These are phyloP conservation scores for Penicillium robsamsonii DNA, from an alignment of 495 filamentous ascomycete species.

Conservation along the genomic window DNA sequence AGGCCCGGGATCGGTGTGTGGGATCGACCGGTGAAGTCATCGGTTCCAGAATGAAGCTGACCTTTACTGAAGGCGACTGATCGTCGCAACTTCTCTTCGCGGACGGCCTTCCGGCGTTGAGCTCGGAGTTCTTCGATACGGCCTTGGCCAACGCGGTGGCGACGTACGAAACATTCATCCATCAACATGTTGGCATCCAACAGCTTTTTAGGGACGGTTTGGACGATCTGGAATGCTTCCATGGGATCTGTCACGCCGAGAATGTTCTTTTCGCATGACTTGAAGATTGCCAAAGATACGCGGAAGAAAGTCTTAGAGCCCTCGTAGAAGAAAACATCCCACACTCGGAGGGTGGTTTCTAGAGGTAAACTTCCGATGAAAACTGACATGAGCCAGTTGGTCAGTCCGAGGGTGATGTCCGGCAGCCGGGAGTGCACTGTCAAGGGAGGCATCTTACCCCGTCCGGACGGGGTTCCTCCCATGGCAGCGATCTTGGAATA, in stretches of 20 bases:
- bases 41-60: slow-evolving; percentile 37
- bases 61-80: slow-evolving; percentile 43
- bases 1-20: slow-evolving; percentile 35
- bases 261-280: slow-evolving; percentile 81
- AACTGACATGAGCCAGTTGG: slow-evolving; percentile 98
- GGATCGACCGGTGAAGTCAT: slow-evolving; percentile 35
- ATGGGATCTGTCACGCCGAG: slow-evolving; percentile 78
- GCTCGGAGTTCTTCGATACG: slow-evolving; percentile 47
- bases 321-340: slow-evolving; percentile 96
- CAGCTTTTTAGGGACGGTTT: slow-evolving; percentile 78
- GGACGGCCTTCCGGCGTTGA: slow-evolving; percentile 40
- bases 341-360: slow-evolving; percentile 86
- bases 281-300: slow-evolving; percentile 88
- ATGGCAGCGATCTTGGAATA: slow-evolving; percentile 87
- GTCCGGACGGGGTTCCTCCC: slow-evolving; percentile 52
- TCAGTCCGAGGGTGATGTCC: slow-evolving; percentile 87
- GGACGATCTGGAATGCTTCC: slow-evolving; percentile 95
- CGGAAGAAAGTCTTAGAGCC: slow-evolving; percentile 94
- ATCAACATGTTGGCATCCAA: slow-evolving; percentile 78
- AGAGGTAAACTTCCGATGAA: slow-evolving; percentile 92
- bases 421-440: slow-evolving; percentile 65
- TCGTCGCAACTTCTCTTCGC: slow-evolving; percentile 45
- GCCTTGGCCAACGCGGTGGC: slow-evolving; percentile 78
- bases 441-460: slow-evolving; percentile 37
- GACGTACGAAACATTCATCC: slow-evolving; percentile 73